Evolutionary conservation across 2,329 filamentous ascomycete genomes (phyloP).

Genomic region (Fusarium mangiferae): DNA sequence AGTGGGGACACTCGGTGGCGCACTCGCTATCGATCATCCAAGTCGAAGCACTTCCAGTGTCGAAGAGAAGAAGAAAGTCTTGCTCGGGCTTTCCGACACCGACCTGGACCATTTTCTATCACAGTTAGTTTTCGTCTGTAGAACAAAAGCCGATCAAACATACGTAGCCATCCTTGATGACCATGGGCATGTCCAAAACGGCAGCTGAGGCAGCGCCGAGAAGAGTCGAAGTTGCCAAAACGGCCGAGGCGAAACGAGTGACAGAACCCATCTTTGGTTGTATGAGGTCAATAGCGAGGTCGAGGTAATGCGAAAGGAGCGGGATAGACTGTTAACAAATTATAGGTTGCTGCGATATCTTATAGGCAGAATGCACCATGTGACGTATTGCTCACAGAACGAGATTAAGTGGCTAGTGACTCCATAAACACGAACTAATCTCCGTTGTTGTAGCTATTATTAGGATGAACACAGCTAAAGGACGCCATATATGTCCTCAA

Average conservation of each 20-base stretch:
- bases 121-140: neutral
- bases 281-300: neutral
- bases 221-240: slow-evolving; percentile 6
- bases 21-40: slow-evolving; percentile 48
- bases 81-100: slow-evolving; percentile 44
- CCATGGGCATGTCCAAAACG: slow-evolving; percentile 19
- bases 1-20: slow-evolving; percentile 42
- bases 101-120: slow-evolving; percentile 16
- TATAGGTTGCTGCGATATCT: neutral
- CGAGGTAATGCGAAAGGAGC: neutral
- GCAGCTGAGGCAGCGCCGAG: slow-evolving; percentile 9
- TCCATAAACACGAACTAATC: slow-evolving; percentile 22
- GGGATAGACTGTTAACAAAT: too few species aligned
- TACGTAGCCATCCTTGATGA: slow-evolving; percentile 19
- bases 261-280: neutral
- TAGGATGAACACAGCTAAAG: neutral
- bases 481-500: neutral
- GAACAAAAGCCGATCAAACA: neutral
- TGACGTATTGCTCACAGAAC: neutral
- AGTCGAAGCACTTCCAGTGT: slow-evolving; percentile 50
- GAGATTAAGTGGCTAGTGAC: neutral
- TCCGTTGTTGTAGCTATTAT: neutral
- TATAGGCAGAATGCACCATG: neutral
- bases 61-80: slow-evolving; percentile 46
- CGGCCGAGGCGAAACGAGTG: slow-evolving; percentile 2